Percentiles rank a stretch among this genome's conserved stretches.
phyloP scores from a whole-genome alignment of 257 asterid genomes.

The Coffea canephora region DNA sequence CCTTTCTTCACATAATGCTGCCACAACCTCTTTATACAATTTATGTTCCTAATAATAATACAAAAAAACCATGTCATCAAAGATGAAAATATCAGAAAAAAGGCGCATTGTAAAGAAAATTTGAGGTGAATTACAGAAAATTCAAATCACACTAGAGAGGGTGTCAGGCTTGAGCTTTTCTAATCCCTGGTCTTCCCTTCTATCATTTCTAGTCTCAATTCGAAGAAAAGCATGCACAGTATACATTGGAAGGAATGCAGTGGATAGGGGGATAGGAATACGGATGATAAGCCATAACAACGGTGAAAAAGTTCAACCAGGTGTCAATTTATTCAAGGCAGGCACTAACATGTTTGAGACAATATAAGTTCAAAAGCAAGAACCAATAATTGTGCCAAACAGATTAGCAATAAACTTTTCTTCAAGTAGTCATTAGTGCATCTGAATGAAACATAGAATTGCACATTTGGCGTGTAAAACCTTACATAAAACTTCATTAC shows the following conservation, averaged over 20 bases:
- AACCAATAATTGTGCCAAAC: neutral
- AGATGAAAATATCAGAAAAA: neutral
- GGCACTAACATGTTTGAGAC: neutral
- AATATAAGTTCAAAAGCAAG: slow-evolving; percentile 2
- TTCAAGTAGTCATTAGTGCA: neutral
- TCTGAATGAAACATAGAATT: neutral
- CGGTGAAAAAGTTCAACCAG: neutral
- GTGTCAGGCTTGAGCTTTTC: neutral
- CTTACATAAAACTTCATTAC: slow-evolving; percentile 22
- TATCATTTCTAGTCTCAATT: neutral
- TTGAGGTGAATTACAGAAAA: neutral
- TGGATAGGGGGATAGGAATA: too few relatives aligned
- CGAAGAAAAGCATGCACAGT: neutral
- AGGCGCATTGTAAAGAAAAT: neutral
- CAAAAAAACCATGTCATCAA: neutral
- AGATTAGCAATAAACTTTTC: neutral
- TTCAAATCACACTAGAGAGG: neutral
- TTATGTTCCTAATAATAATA: slow-evolving; percentile 55
- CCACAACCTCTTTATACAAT: slow-evolving; percentile 54
- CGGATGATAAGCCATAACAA: neutral
- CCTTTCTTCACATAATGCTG: slow-evolving; percentile 72
- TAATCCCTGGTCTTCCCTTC: neutral
- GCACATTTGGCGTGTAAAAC: slow-evolving; percentile 9
- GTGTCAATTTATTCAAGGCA: neutral
- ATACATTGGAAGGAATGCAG: neutral